Conservation (phyloP, 768 basidiomycete species). For the Russula emetica region DNA sequence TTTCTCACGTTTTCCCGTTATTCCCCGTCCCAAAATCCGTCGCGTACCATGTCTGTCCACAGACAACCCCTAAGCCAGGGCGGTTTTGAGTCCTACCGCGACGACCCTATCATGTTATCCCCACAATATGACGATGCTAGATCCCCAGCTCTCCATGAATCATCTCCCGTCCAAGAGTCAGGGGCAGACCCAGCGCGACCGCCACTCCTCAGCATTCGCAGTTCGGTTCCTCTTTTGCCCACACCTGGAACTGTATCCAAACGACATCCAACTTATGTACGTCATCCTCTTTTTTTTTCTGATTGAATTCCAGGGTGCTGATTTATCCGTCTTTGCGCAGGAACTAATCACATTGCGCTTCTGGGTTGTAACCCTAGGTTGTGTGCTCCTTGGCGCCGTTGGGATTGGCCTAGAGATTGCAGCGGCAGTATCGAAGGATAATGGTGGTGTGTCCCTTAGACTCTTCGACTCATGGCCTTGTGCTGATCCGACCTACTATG, state of each 20-base stretch:
- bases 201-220: slow-evolving; percentile 6
- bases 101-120: not conserved
- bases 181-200: not conserved
- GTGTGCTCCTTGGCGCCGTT: not conserved
- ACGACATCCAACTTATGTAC: slow-evolving; percentile 20
- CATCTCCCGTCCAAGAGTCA: not conserved
- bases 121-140: not conserved
- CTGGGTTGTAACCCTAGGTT: slow-evolving; percentile 14
- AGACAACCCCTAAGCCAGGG: not conserved
- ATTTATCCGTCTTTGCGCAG: not conserved
- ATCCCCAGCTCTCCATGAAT: not conserved
- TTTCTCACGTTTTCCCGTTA: not conserved
- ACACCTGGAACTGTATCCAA: slow-evolving; percentile 13
- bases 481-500: not conserved
- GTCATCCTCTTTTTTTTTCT: not conserved
- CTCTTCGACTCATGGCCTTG: not conserved
- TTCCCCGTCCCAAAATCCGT: no score
- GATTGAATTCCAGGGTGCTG: no score
- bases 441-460: slow-evolving; percentile 6
- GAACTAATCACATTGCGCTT: slow-evolving; percentile 10
- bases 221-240: slow-evolving; percentile 13
- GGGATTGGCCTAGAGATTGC: slow-evolving; percentile 23
- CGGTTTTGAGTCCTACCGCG: not conserved
- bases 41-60: not conserved
- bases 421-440: slow-evolving; percentile 5